A percentile compares a stretch with the other conserved stretches of the same genome.
Conservation (phyloP, 2,329 filamentous ascomycete genomes). For the Blastomyces emzantsi region DNA sequence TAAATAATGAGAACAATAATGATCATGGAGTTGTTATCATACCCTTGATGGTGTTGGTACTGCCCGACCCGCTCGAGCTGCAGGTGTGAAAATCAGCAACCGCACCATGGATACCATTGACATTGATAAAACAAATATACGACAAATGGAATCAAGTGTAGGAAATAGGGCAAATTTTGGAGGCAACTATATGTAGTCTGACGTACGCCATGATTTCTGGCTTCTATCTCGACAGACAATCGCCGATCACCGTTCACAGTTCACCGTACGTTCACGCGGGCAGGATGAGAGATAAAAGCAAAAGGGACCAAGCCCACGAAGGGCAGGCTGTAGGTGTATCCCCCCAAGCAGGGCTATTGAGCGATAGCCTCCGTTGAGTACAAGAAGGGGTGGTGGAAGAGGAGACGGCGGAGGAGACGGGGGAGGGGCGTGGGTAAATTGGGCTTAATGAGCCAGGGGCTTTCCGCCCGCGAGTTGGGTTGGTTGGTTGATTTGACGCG, state of each 20-base stretch:
- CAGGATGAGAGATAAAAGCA: neutral
- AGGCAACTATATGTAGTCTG: neutral
- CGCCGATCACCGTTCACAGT: neutral
- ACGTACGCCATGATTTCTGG: conserved; percentile 42
- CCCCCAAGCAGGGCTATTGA: neutral
- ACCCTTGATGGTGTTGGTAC: conserved; percentile 47
- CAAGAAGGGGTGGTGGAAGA: neutral
- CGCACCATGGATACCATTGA: neutral
- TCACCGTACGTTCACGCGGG: neutral
- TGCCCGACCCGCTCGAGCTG: conserved; percentile 25
- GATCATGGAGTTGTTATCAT: conserved; percentile 18
- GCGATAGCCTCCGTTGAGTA: neutral
- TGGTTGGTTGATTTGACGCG: neutral
- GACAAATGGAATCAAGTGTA: neutral
- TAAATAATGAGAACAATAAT: conserved; percentile 9
- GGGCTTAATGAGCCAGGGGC: neutral
- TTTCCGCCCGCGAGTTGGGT: neutral
- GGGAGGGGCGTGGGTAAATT: neutral
- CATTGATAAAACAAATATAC: conserved; percentile 10
- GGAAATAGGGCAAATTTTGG: neutral
- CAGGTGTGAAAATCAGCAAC: conserved; percentile 18
- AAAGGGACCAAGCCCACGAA: conserved; percentile 4
- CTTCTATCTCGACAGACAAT: neutral
- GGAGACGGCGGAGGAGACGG: neutral
- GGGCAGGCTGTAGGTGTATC: conserved; percentile 1